Conservation (phyloP, 225 moss, liverwort and hornwort genomes). For the Pleurozium schreberi region DNA sequence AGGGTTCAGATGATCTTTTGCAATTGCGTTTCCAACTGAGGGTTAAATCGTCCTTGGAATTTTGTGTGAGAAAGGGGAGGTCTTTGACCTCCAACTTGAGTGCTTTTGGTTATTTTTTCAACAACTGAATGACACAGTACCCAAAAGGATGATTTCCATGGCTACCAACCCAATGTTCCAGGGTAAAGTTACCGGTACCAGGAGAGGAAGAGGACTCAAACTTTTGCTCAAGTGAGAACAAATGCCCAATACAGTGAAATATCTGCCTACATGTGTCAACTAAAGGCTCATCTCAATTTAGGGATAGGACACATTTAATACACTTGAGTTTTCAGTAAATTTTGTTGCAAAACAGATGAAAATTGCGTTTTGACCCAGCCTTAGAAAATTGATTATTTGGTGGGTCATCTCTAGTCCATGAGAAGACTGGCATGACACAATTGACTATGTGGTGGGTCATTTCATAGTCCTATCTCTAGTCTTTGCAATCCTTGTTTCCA, state of each 20-base stretch:
- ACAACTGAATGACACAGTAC: fast-evolving
- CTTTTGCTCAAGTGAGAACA: not conserved
- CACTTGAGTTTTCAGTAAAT: not conserved
- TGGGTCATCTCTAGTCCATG: not conserved
- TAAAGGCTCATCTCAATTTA: not conserved
- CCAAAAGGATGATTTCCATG: not conserved
- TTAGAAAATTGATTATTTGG: not conserved
- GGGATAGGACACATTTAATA: not conserved
- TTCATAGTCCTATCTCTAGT: not conserved
- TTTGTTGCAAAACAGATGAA: not conserved
- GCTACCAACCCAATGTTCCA: not conserved
- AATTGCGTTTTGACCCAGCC: not conserved
- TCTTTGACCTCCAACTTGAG: not conserved
- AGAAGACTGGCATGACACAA: not conserved
- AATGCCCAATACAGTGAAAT: not conserved
- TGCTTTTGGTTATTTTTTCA: not conserved
- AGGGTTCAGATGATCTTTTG: not conserved
- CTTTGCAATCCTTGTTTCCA: fast-evolving
- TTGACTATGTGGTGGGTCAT: not conserved
- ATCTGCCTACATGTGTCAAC: not conserved
- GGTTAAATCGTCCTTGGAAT: no score
- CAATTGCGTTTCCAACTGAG: not conserved
- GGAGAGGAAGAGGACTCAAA: not conserved
- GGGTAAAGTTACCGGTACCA: not conserved
- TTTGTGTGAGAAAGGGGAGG: not conserved